phyloP scores from a whole-genome alignment of 495 filamentous ascomycete species.

The Parachaetomium inaequale region DNA sequence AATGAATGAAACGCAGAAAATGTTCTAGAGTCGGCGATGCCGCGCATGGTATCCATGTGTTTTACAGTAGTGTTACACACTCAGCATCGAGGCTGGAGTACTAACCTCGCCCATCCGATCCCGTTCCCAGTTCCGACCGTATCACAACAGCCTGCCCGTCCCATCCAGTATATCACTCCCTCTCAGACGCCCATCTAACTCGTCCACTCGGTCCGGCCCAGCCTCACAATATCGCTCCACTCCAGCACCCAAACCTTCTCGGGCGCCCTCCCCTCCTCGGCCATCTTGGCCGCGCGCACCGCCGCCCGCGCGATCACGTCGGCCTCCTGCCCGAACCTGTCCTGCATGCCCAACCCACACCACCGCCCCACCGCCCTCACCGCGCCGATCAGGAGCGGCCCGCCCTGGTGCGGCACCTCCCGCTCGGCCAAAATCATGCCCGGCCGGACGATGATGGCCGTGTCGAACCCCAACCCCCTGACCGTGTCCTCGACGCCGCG shows the following conservation, averaged over 20 bases:
- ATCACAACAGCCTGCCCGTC: background rate
- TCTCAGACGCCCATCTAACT: slow-evolving; percentile 4
- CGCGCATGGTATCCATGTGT: background rate
- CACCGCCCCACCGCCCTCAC: slow-evolving; percentile 51
- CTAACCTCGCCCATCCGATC: background rate
- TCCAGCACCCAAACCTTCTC: slow-evolving; percentile 48
- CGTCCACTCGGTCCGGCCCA: slow-evolving; percentile 46
- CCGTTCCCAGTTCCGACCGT: background rate
- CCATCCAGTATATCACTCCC: background rate
- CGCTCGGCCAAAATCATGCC: slow-evolving; percentile 71
- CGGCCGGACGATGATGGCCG: slow-evolving; percentile 69
- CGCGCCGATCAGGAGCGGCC: slow-evolving; percentile 48
- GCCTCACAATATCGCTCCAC: slow-evolving; percentile 44
- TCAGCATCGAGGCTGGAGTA: background rate
- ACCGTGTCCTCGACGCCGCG: slow-evolving; percentile 74
- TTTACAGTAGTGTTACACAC: background rate
- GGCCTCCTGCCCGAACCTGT: slow-evolving; percentile 69
- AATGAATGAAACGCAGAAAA: background rate
- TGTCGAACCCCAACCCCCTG: slow-evolving; percentile 65
- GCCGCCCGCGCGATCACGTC: slow-evolving; percentile 72
- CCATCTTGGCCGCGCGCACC: slow-evolving; percentile 52
- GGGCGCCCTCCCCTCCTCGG: slow-evolving; percentile 46
- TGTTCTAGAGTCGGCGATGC: background rate
- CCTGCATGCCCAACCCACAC: slow-evolving; percentile 46
- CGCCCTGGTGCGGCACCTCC: slow-evolving; percentile 51